phyloP scores from a whole-genome alignment of 2,329 filamentous ascomycete species.

The Pleoardoris graminearum region DNA sequence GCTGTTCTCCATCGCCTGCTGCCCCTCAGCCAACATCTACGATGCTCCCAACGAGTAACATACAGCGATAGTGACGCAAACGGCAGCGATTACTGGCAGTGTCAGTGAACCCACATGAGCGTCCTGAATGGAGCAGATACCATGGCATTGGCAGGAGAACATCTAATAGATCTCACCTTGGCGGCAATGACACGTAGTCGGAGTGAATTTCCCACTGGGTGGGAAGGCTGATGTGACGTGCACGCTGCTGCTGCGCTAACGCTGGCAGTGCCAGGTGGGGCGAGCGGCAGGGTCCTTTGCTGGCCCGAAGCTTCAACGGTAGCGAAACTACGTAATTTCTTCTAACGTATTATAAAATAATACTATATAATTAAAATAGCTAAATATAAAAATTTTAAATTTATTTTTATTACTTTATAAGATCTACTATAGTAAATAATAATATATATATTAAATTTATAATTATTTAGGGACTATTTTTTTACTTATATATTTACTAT shows the following conservation, averaged over 20 bases:
- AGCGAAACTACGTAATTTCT: too few species aligned
- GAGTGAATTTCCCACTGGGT: conserved; percentile 26
- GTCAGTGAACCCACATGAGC: conserved; percentile 17
- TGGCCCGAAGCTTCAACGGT: too few species aligned
- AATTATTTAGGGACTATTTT: too few species aligned
- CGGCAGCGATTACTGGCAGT: conserved; percentile 42
- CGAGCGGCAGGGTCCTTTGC: background rate
- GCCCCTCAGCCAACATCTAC: conserved; percentile 14
- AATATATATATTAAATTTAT: too few species aligned
- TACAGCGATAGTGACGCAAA: conserved; percentile 45
- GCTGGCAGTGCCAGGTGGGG: conserved; percentile 9
- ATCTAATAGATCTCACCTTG: conserved; percentile 10
- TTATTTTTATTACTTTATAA: too few species aligned
- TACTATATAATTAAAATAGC: too few species aligned
- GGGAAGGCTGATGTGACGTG: background rate
- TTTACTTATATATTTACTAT: too few species aligned
- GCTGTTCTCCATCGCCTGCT: conserved; percentile 41
- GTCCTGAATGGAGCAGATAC: conserved; percentile 19
- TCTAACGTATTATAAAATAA: too few species aligned
- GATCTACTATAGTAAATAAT: too few species aligned
- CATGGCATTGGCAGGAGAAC: conserved; percentile 38
- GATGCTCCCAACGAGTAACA: background rate
- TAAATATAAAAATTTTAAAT: too few species aligned
- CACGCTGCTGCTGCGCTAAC: conserved; percentile 3
- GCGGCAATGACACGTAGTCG: conserved; percentile 16